phyloP scores from a whole-genome alignment of 768 basidiomycete species.

The Leccinellum rugosiceps region DNA sequence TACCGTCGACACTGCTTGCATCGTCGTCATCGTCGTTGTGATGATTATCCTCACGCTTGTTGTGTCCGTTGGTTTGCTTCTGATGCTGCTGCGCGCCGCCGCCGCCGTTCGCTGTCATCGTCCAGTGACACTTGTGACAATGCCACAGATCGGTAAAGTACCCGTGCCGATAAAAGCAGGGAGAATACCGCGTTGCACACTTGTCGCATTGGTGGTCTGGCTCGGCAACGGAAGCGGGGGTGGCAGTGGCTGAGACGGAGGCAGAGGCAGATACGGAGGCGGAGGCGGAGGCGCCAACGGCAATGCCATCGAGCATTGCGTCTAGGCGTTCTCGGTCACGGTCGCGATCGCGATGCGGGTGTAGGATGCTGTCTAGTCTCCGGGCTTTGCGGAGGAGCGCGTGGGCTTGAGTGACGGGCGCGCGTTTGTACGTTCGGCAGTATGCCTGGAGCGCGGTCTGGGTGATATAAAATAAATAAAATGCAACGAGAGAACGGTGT shows the following conservation, averaged over 20 bases:
- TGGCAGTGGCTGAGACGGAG: background rate
- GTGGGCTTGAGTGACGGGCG: conserved; percentile 67
- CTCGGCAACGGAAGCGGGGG: conserved; percentile 5
- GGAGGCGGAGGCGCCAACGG: background rate
- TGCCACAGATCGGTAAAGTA: conserved; percentile 27
- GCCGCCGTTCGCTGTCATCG: conserved; percentile 9
- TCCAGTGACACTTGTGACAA: conserved; percentile 47
- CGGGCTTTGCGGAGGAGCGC: conserved; percentile 86
- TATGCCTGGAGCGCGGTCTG: conserved; percentile 92
- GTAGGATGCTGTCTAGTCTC: conserved; percentile 70
- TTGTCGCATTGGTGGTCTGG: conserved; percentile 46
- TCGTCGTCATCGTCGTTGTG: background rate
- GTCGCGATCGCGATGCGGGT: conserved; percentile 34
- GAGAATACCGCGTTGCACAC: conserved; percentile 71
- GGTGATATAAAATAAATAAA: background rate
- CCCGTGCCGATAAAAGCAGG: conserved; percentile 60
- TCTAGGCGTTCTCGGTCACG: background rate
- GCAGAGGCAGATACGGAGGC: background rate
- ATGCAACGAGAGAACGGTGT: background rate
- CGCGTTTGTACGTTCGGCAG: conserved; percentile 81
- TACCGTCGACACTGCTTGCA: background rate
- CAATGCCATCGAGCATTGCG: background rate
- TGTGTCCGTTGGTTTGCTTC: background rate
- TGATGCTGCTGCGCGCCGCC: background rate
- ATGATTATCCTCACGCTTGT: background rate